Base-by-base conservation (phyloP, 2,329 filamentous ascomycete species). In the Calonectria henricotiae region DNA sequence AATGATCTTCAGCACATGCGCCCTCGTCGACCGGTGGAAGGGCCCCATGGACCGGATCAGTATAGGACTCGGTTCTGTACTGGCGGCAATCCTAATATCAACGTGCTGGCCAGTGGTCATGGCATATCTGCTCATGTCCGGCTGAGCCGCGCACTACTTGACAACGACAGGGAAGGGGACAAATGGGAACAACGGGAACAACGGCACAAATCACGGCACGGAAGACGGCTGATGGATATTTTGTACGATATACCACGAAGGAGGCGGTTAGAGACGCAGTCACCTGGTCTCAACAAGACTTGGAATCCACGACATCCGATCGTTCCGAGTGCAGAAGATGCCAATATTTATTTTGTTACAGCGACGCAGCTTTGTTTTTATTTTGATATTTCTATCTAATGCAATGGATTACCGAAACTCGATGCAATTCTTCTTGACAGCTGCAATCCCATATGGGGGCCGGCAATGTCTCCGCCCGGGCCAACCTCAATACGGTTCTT, bases 1-100 rank as follows among this genome's bases (percentile, higher is more conserved):
- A 77, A 83, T 84, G 79, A 82, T 85, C 75, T 84, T 81, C 74
- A 83, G 79, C 69, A 83, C 83, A 35, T 81, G 83, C 76, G 77
- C 76, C n/a, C 79, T 85, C 66, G 72, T 85, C 72, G 81, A 83
- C 71, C 82, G 84, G n/a, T 85, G 84, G 84, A 79, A 81, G 71
- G 83, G 84, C 0, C 79, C 80, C 12, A 73, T 78, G 67, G 82
- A 83, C 55, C 81, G 81, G 61, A 76, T 79, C 41, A 76, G 76
- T 2, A 79, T 78, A 3, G 77, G 78, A 0, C 46, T 68, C 0
- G 76, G 79, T 0, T 78, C 77, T 0, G 80, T 83, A 3, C 5
- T 83, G 11, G 77, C 71, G 8, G 82, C 82, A 0, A 5, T 79
- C 3, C n/a, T 81, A 62, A 65, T 83, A 61, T 83, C 82, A 49